Conservation (phyloP, 257 asterid genomes). For the Solanum etuberosum region DNA sequence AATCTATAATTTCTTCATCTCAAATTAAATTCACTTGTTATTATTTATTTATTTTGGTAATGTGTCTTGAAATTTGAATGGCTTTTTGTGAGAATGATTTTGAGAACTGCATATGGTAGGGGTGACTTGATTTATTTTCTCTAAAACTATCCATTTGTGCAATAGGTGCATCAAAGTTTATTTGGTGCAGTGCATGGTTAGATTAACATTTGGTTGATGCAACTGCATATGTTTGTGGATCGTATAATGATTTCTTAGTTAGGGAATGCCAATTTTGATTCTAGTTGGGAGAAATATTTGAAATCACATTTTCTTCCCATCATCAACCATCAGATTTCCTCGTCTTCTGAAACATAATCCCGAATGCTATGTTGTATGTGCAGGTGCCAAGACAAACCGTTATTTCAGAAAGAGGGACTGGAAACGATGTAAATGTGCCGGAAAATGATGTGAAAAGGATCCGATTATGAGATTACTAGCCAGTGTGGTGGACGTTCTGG, state of each 20-base stretch:
- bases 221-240: not conserved
- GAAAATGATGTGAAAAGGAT: conserved; percentile 69
- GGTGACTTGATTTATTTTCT: not conserved
- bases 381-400: conserved; percentile 27
- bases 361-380: not conserved
- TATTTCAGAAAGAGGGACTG: conserved; percentile 18
- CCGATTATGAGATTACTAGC: conserved; percentile 24
- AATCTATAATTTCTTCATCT: not conserved
- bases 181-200: not conserved
- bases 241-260: not conserved
- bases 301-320: not conserved
- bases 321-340: not conserved
- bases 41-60: not conserved
- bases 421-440: conserved; percentile 58
- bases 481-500: not conserved
- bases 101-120: no score
- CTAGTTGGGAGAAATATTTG: not conserved
- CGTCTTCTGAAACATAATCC: not conserved
- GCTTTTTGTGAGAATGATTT: not conserved
- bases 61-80: not conserved
- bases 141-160: not conserved
- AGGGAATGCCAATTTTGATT: not conserved
- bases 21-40: not conserved
- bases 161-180: not conserved
- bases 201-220: not conserved